These are phyloP conservation scores for Circinella minor DNA, from an alignment of 371 early-diverging fungal genomes.

Conservation along the genomic window DNA sequence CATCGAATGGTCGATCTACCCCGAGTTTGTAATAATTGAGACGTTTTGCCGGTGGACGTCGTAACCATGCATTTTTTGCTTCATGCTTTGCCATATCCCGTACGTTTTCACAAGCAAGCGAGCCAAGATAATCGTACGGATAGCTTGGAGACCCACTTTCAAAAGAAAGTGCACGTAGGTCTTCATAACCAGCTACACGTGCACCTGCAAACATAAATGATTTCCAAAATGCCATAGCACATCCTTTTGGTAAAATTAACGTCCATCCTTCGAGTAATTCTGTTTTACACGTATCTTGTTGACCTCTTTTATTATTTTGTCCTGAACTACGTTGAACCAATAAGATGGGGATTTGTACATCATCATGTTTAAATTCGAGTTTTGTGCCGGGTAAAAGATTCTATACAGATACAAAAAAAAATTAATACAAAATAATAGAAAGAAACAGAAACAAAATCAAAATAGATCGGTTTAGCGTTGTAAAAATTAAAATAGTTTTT, in stretches of 20 bases:
- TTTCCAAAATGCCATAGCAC: slow-evolving; percentile 89
- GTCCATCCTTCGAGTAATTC: slow-evolving; percentile 75
- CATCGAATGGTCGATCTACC: slow-evolving; percentile 66
- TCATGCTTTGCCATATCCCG: slow-evolving; percentile 26
- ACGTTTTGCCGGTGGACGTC: slow-evolving; percentile 75
- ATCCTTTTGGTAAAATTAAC: slow-evolving; percentile 80
- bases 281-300: slow-evolving; percentile 25
- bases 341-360: slow-evolving; percentile 78
- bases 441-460: neutral
- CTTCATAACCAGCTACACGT: slow-evolving; percentile 70
- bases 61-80: slow-evolving; percentile 49
- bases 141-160: slow-evolving; percentile 61
- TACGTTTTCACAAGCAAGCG: slow-evolving; percentile 54
- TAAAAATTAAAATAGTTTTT: neutral
- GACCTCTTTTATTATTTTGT: neutral
- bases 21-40: slow-evolving; percentile 69
- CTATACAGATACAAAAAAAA: slow-evolving; percentile 3
- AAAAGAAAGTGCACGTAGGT: slow-evolving; percentile 60
- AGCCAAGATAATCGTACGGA: slow-evolving; percentile 65
- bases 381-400: slow-evolving; percentile 53
- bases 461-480: neutral
- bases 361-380: slow-evolving; percentile 53
- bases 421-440: too few species aligned
- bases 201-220: slow-evolving; percentile 89
- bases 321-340: slow-evolving; percentile 68